Evolutionary conservation across 2,329 filamentous ascomycete species (phyloP), one percentile per base, ranked within the genome.

Genomic region (Leptographium wingfieldii): DNA sequence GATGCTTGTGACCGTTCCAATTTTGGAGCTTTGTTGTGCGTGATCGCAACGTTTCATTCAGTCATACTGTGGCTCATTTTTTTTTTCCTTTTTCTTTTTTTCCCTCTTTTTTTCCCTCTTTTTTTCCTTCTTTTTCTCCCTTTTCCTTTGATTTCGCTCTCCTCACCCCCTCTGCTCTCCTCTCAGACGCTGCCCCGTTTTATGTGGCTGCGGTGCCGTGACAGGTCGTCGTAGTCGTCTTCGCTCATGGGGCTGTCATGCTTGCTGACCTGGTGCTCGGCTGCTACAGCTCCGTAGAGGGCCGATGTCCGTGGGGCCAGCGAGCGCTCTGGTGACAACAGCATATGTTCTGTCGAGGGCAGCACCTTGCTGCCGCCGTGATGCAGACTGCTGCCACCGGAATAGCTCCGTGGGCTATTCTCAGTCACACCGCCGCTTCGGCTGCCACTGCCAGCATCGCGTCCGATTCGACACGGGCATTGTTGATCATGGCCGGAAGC

Each of bases 401-500:
- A 9, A 31, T 59, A 40, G 27, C 27, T 11, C 3, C 38, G 22
- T 40, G n/a, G 22, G n/a, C 40, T 10, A 43, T 29, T 43, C 14
- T 16, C 31, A 10, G 10, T 29, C 14, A 29, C 43, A 51, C 12
- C 9, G 31, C 3, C 5, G n/a, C 35, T 33, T n/a, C 35, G 22
- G 38, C 12, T 55, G 56, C 22, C 62, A 22, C 71, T 71, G 53
- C 70, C 22, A 66, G 71, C 70, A 75, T 77, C 60, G 74, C 77
- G 61, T 80, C 75, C 7, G 75, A 73, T 69, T 82, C 80, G 58
- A 74, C 76, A 58, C 75, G 74, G 2, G 79, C 78, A 63, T 80
- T 80, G 67, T 76, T 82, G 65, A 83, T 79, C 76, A 86, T 79
- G 49, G 74, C 72, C 1, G 83, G 82, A 25, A 86, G 72, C 66